phyloP scores from a whole-genome alignment of 2,329 filamentous ascomycete genomes.

The Parastagonospora nodorum region DNA sequence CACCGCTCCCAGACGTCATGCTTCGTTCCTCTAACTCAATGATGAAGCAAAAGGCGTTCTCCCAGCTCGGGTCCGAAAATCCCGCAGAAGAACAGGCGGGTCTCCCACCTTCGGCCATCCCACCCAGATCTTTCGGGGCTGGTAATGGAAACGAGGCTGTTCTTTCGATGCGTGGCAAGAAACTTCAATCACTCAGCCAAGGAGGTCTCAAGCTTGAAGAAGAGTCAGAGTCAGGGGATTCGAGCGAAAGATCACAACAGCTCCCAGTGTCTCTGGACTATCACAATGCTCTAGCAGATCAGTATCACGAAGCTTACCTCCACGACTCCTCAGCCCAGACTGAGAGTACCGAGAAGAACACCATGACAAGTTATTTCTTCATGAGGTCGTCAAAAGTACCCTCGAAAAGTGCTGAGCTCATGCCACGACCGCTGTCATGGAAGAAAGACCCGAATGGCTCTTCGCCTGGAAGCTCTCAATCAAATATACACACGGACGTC shows the following conservation, averaged over 20 bases:
- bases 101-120: slow-evolving; percentile 1
- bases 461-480: slow-evolving; percentile 3
- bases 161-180: slow-evolving; percentile 15
- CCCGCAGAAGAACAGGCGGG: slow-evolving; percentile 8
- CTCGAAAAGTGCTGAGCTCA: slow-evolving; percentile 9
- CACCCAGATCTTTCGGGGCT: neutral
- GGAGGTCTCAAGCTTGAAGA: slow-evolving; percentile 17
- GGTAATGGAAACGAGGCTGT: neutral
- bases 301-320: slow-evolving; percentile 22
- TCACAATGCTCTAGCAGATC: slow-evolving; percentile 30
- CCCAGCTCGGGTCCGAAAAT: slow-evolving; percentile 20
- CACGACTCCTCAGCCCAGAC: neutral
- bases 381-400: neutral
- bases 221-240: slow-evolving; percentile 19
- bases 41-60: slow-evolving; percentile 29
- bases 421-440: slow-evolving; percentile 28
- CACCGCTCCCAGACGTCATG: neutral
- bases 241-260: slow-evolving; percentile 25
- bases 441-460: slow-evolving; percentile 13
- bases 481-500: neutral
- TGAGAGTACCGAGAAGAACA: neutral
- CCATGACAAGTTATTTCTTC: neutral
- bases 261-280: slow-evolving; percentile 40
- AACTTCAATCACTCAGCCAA: slow-evolving; percentile 15
- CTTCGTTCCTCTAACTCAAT: slow-evolving; percentile 16